A percentile compares a stretch with the other conserved stretches of the same genome.
phyloP scores from a whole-genome alignment of 176 grass and related monocot species.

The Carex cristatella region DNA sequence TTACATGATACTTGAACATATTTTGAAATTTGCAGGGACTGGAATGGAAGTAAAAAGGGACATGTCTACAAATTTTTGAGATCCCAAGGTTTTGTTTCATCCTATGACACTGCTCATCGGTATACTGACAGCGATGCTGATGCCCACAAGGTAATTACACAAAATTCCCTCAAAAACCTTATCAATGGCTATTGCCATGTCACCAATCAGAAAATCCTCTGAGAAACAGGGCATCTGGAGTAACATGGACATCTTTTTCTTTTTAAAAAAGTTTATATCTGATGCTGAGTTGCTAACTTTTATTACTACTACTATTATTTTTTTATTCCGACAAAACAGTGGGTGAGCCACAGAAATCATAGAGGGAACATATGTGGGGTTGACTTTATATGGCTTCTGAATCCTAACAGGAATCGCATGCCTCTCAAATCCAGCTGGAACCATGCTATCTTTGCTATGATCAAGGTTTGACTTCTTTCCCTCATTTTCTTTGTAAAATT shows the following conservation, averaged over 20 bases:
- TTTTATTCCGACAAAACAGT: slow-evolving; percentile 32
- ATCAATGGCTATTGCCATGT: not conserved
- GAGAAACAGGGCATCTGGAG: not conserved
- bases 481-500: not conserved
- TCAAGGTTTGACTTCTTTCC: slow-evolving; percentile 52
- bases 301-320: not conserved
- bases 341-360: slow-evolving; percentile 96
- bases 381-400: slow-evolving; percentile 98
- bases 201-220: not conserved
- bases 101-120: slow-evolving; percentile 80
- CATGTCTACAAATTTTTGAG: slow-evolving; percentile 96
- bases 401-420: slow-evolving; percentile 64
- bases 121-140: slow-evolving; percentile 88
- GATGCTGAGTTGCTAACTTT: not conserved
- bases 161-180: slow-evolving; percentile 1
- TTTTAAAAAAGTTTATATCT: not conserved
- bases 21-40: slow-evolving; percentile 51
- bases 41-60: slow-evolving; percentile 92
- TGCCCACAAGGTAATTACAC: slow-evolving; percentile 67
- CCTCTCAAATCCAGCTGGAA: slow-evolving; percentile 91
- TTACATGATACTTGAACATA: not conserved
- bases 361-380: slow-evolving; percentile 90
- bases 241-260: not conserved
- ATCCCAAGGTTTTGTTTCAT: slow-evolving; percentile 81
- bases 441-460: slow-evolving; percentile 85